phyloP scores from a whole-genome alignment of 768 basidiomycete species.

The Lactarius quietus region DNA sequence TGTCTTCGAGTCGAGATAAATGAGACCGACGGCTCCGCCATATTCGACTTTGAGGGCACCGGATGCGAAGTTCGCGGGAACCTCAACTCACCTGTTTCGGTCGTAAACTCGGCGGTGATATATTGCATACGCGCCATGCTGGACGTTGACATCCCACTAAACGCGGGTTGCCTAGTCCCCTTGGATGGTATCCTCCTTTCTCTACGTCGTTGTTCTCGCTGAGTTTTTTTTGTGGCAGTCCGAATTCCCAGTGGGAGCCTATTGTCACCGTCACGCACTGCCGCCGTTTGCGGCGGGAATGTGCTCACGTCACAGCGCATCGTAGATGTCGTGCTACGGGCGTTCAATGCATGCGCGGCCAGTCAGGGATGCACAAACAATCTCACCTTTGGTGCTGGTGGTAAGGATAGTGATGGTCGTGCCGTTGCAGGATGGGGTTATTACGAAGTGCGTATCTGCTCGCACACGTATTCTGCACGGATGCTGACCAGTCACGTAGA shows the following conservation, averaged over 20 bases:
- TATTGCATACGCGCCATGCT: conserved; percentile 89
- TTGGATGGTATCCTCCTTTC: conserved; percentile 53
- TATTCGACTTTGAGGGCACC: conserved; percentile 82
- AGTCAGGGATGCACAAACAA: conserved; percentile 95
- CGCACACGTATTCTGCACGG: conserved; percentile 1
- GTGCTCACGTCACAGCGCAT: conserved; percentile 91
- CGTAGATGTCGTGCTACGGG: conserved; percentile 89
- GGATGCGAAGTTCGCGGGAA: conserved; percentile 83
- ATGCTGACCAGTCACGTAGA: conserved; percentile 43
- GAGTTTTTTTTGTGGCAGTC: conserved; percentile 43
- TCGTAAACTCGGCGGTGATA: conserved; percentile 83
- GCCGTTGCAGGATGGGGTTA: conserved; percentile 85
- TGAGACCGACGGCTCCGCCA: conserved; percentile 65
- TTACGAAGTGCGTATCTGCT: conserved; percentile 54
- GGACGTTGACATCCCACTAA: conserved; percentile 83
- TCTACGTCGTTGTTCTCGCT: conserved; percentile 11
- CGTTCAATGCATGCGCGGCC: conserved; percentile 88
- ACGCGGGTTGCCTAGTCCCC: conserved; percentile 90
- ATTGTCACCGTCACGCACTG: conserved; percentile 77
- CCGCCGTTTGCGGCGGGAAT: conserved; percentile 92
- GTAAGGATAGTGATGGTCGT: conserved; percentile 78
- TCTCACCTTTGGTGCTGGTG: conserved; percentile 83
- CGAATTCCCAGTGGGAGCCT: conserved; percentile 76
- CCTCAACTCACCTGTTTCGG: conserved; percentile 80
- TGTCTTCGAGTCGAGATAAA: conserved; percentile 75